A percentile compares a stretch with the other conserved stretches of the same genome.
These are phyloP conservation scores for Suhomyces sp. DNA, from an alignment of 805 yeast genomes.

Conservation along the genomic window DNA sequence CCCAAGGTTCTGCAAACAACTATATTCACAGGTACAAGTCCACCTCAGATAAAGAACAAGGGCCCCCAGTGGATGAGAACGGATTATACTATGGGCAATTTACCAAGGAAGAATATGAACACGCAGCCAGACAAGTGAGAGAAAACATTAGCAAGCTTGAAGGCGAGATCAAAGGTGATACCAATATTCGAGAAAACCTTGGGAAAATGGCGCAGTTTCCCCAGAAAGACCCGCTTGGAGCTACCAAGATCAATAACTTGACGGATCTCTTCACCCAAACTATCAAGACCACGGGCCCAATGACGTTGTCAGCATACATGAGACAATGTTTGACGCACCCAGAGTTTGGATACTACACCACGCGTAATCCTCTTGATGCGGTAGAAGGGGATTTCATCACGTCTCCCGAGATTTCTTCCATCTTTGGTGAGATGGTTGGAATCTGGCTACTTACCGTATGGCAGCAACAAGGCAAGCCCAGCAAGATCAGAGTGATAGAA, in stretches of 20 bases:
- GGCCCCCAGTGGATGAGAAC: slow-evolving; percentile 20
- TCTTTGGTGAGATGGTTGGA: slow-evolving; percentile 84
- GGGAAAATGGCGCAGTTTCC: slow-evolving; percentile 39
- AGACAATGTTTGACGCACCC: slow-evolving; percentile 80
- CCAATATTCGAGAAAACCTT: slow-evolving; percentile 33
- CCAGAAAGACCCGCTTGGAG: slow-evolving; percentile 10
- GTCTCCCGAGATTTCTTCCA: slow-evolving; percentile 82
- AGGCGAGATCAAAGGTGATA: slow-evolving; percentile 35
- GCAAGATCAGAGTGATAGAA: slow-evolving; percentile 57
- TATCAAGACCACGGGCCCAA: slow-evolving; percentile 71
- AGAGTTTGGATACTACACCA: slow-evolving; percentile 72
- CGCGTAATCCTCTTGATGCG: slow-evolving; percentile 65
- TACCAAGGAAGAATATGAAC: slow-evolving; percentile 37
- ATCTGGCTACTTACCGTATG: slow-evolving; percentile 64
- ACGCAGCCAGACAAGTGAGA: slow-evolving; percentile 33
- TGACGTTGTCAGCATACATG: slow-evolving; percentile 72
- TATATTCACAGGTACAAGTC: neutral
- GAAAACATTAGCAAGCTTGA: slow-evolving; percentile 32
- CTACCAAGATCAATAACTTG: slow-evolving; percentile 20
- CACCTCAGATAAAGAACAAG: neutral
- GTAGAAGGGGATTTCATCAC: slow-evolving; percentile 73
- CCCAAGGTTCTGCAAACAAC: neutral
- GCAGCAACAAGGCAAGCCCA: slow-evolving; percentile 53
- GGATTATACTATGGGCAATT: slow-evolving; percentile 34
- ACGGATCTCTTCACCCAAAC: slow-evolving; percentile 44